Evolutionary conservation across 2,329 filamentous ascomycete species (phyloP), one percentile per base, ranked within the genome.

Genomic region (Cladophialophora yegresii): DNA sequence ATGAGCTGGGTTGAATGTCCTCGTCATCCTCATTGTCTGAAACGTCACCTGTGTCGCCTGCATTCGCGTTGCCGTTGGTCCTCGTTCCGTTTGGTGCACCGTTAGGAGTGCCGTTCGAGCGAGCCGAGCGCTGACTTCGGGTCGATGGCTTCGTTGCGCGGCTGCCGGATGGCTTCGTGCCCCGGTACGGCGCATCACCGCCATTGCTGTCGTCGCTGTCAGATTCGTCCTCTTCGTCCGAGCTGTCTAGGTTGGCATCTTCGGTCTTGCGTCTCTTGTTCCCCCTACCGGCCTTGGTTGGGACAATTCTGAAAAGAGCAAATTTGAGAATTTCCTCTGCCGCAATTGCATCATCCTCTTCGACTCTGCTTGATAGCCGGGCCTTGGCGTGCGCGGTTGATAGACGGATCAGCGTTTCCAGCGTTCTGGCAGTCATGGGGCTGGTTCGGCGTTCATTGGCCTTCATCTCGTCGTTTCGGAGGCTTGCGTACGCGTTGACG

Each of bases 381-480:
- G 93, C 87, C 78, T 98, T 99, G 66, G 95, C 95, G 72, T 99
- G 95, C 1, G 95, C 95, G 0, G 93, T 98, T 4, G 95, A 91
- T 20, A 99, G 84, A 87, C 95, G 95, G 75, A 99, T 98, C n/a
- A 99, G 84, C 0, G 95, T 99, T 78, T 99, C 95, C 16, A 99
- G 83, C 1, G 93, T 98, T 87, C 95, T 91, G 6, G 96, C 93
- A 9, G 95, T 99, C 82, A 99, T 91, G 4, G 95, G 95, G 49
- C 90, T 93, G 0, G 95, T 99, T 71, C 92, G 89, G 71, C 95
- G 88, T 77, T 96, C 91, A 74, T 96, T 97, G 62, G 92, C 90
- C 73, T 96, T 90, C 79, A 99, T 88, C 75, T 98, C 93, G 72
- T 99, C 95, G 75, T 99, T 99, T 70, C 95, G 87, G 22, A 99